Evolutionary conservation across 257 asterid genomes (phyloP).

Genomic region (Lycium barbarum): DNA sequence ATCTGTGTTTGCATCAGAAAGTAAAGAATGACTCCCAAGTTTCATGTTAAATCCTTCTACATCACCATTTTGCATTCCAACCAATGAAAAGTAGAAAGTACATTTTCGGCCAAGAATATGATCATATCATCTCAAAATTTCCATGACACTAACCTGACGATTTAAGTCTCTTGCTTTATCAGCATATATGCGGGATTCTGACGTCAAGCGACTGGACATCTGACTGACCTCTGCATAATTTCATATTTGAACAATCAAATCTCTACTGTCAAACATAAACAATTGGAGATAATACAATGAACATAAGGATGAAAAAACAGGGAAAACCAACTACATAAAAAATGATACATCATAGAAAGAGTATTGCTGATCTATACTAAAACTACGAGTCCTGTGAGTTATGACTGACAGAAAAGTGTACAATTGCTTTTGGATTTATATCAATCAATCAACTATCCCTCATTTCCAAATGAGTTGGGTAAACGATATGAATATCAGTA

Average conservation of each 20-base stretch:
- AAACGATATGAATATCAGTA: neutral
- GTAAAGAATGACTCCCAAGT: neutral
- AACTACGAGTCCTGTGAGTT: neutral
- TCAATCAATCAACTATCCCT: neutral
- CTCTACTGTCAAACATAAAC: slow-evolving; percentile 24
- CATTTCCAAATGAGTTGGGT: slow-evolving; percentile 2
- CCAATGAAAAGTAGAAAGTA: slow-evolving; percentile 3
- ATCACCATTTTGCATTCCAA: neutral
- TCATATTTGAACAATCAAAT: slow-evolving; percentile 28
- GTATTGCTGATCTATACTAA: neutral
- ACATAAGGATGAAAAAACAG: neutral
- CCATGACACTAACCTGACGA: slow-evolving; percentile 71
- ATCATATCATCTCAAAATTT: slow-evolving; percentile 17
- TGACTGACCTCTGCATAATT: slow-evolving; percentile 79
- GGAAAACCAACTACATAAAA: neutral
- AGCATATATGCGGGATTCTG: slow-evolving; percentile 91
- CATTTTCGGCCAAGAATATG: neutral
- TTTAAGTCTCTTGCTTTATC: slow-evolving; percentile 93
- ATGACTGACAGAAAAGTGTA: neutral
- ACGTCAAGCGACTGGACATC: slow-evolving; percentile 91
- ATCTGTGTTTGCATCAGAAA: slow-evolving; percentile 2
- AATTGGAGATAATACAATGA: neutral
- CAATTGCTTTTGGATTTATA: neutral
- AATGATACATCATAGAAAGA: neutral
- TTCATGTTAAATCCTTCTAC: neutral